Evolutionary conservation across 495 filamentous ascomycete species (phyloP), one percentile per base, ranked within the genome.

Genomic region (Trypethelium eluteriae): DNA sequence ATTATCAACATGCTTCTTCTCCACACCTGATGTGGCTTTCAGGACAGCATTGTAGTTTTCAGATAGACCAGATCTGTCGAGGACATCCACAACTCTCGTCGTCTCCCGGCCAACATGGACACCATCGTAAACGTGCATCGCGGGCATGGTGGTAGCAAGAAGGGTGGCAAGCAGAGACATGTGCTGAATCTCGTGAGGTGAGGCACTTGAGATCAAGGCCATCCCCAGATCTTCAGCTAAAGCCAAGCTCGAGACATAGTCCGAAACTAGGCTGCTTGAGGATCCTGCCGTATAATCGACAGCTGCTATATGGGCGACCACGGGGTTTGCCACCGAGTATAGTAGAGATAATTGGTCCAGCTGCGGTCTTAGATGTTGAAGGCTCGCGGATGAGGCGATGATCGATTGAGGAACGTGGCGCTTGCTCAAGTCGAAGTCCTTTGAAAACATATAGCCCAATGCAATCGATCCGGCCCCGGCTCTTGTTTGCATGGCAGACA

Each of bases 381-480:
- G 80, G 63, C 88, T 91, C 38, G 91, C 84, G 0, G 92, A 90
- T 0, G 92, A 89, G 12, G 92, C 93, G 64, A 98, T 78, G 66
- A 98, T 85, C 2, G 89, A 86, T 81, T 98, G 94, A 3, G 94
- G 93, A 41, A 96, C 83, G 76, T 94, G 86, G 70, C 91, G 87
- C 82, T 95, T 97, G 83, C 85, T 87, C 68, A 94, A 75, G 74
- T 96, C 91, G 70, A 93, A 96, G 76, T 98, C 94, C 73, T 89
- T 89, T 41, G 92, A 96, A 81, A 98, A 98, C 72, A 98, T 88
- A 77, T 98, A 98, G 67, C 94, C 94, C 61, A 98, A 83, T 39
- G 95, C 91, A 75, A 98, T 89, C 72, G 89, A 88, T 56, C 91
- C 94, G 56, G 95, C 94, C 70, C 94, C 94, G 64, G 89, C 83